These are phyloP conservation scores for Discostella stelligeroides DNA, from an alignment of 108 stramenopile genomes.

Conservation along the genomic window DNA sequence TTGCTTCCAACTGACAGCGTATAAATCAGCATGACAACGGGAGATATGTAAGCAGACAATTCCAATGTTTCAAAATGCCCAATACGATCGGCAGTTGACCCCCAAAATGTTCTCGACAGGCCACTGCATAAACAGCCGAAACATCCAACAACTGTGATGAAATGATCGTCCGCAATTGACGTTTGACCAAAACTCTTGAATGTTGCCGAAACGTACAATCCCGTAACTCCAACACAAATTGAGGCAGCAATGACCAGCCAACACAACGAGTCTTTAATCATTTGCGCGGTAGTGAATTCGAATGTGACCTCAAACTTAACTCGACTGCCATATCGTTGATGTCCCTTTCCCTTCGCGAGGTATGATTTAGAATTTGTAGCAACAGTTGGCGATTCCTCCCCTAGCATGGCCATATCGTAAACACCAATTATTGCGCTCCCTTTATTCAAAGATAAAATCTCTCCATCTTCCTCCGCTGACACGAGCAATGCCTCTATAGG, in stretches of 20 bases:
- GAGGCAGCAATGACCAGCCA: constrained; percentile 43
- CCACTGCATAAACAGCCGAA: constrained; percentile 46
- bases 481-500: constrained; percentile 1
- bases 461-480: constrained; percentile 17
- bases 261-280: constrained; percentile 47
- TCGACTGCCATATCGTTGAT: constrained; percentile 44
- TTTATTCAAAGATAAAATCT: constrained; percentile 17
- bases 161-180: constrained; percentile 41
- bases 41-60: constrained; percentile 34
- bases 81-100: constrained; percentile 36
- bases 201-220: constrained; percentile 44
- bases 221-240: constrained; percentile 43
- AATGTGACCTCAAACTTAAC: constrained; percentile 41
- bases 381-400: background rate
- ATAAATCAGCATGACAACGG: constrained; percentile 37
- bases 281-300: constrained; percentile 42
- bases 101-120: constrained; percentile 40
- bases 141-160: constrained; percentile 48
- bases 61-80: constrained; percentile 47
- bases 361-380: constrained; percentile 10
- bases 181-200: constrained; percentile 46
- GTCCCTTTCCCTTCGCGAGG: constrained; percentile 26
- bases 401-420: constrained; percentile 19
- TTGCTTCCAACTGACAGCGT: constrained; percentile 43
- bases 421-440: constrained; percentile 8